Evolutionary conservation across 192 early-diverging fungal genomes (phyloP).

Genomic region (Backusella parvicylindrica): DNA sequence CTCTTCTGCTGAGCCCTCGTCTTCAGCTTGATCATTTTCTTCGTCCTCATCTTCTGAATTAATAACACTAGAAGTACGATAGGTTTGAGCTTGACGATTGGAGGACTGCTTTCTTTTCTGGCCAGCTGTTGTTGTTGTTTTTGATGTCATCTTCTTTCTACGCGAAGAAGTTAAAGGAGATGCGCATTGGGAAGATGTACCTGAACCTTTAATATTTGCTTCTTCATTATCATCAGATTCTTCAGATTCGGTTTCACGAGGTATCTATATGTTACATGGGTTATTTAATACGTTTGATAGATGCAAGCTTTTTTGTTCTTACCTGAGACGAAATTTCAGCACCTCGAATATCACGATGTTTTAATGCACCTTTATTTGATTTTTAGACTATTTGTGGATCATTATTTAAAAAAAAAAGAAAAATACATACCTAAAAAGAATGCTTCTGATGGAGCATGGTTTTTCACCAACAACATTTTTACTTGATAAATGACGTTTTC

Average conservation of each 20-base stretch:
- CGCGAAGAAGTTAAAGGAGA: background rate
- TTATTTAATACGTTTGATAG: background rate
- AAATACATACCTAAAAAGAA: constrained; percentile 30
- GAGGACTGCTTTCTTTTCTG: background rate
- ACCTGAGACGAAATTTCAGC: constrained; percentile 69
- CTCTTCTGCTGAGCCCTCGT: background rate
- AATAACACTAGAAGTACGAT: constrained; percentile 10
- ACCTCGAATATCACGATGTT: constrained; percentile 69
- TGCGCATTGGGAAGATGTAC: background rate
- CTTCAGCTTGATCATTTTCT: background rate
- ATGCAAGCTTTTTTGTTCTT: background rate
- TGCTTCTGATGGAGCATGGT: constrained; percentile 49
- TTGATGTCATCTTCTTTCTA: background rate
- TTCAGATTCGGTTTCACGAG: constrained; percentile 2
- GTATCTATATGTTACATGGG: background rate
- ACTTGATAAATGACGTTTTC: constrained; percentile 75
- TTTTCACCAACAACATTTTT: constrained; percentile 67
- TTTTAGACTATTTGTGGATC: background rate
- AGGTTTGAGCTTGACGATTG: background rate
- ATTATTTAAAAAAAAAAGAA: background rate
- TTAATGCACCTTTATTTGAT: constrained; percentile 41
- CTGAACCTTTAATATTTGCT: background rate
- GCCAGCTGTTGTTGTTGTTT: background rate
- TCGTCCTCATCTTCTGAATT: constrained; percentile 27
- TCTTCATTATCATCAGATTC: background rate